Base-by-base conservation (phyloP, 225 moss, liverwort and hornwort species). In the Physcomitrium patens region DNA sequence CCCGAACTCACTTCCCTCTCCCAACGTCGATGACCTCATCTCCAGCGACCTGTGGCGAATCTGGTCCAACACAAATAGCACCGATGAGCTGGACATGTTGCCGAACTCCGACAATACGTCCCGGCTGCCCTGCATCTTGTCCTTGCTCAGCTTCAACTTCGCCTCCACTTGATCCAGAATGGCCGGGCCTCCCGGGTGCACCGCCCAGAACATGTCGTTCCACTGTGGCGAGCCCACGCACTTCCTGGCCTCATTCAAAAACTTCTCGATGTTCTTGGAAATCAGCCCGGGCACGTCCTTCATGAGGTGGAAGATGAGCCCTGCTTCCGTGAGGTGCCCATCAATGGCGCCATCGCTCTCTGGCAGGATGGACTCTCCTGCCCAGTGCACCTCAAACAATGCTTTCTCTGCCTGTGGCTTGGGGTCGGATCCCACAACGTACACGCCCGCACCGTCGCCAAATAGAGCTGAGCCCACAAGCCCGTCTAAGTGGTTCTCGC, bases 301-400 rank as follows among this genome's bases (percentile, higher is more conserved):
- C 83, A 86, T 83, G 0, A 86, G 64, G 51, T 86, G 86, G 72
- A 83, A 80, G 20, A 83, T 83, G 56, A 86, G 68, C 7, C 86
- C 86, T 15, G 80, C 86, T 75, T 83, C 83, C 1, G 86, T 86
- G 10, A 86, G 63, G n/a, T 80, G 80, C 0, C 86, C 83, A 8
- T 83, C 86, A 28, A 86, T 86, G 62, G 86, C 86, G 18, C 83
- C 82, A 47, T 86, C 86, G 63, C 82, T 86, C 77, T 86, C 82
- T 0, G 86, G 86, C 41, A 86, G 71, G 6, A 86, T 77, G 0
- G 80, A 80, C 71, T 86, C 86, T 0, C 86, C 86, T 0, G 86
- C 83, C 86, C 83, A 86, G 67, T 86, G 83, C 26, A 86, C 74
- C 54, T 86, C 83, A 58, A 83, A 86, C 56, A 86, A 60, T 5